phyloP scores from a whole-genome alignment of 108 stramenopile genomes.

The Nitzschia palea region DNA sequence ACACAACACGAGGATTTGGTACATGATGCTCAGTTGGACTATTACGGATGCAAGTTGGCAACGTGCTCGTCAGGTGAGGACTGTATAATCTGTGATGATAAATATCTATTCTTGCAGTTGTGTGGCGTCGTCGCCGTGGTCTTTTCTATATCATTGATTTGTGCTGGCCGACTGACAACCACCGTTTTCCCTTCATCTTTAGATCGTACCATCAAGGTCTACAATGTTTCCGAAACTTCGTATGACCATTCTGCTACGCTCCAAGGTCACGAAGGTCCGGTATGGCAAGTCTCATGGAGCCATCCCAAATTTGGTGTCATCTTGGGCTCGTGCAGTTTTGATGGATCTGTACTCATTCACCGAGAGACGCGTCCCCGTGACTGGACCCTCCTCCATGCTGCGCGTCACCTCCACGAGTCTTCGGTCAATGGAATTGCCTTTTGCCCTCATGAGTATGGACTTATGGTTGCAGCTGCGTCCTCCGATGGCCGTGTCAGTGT shows the following conservation, averaged over 20 bases:
- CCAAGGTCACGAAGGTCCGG: constrained; percentile 89
- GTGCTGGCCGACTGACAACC: no score
- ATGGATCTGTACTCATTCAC: constrained; percentile 86
- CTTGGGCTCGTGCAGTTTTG: constrained; percentile 89
- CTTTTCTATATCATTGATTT: no score
- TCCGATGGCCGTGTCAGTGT: constrained; percentile 87
- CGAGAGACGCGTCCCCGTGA: constrained; percentile 78
- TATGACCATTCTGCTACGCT: constrained; percentile 83
- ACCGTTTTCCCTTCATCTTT: background rate
- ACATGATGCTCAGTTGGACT: constrained; percentile 94
- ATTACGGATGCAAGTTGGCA: constrained; percentile 93
- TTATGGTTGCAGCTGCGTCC: constrained; percentile 62
- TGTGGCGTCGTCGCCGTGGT: no score
- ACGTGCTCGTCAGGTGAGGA: constrained; percentile 85
- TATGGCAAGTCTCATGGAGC: constrained; percentile 94
- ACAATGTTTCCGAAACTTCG: constrained; percentile 79
- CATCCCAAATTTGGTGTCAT: constrained; percentile 94
- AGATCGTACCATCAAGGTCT: constrained; percentile 94
- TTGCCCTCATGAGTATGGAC: constrained; percentile 88
- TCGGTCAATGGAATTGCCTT: constrained; percentile 87
- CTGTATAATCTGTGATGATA: background rate
- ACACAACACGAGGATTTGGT: constrained; percentile 96
- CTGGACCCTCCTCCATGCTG: constrained; percentile 80
- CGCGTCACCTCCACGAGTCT: constrained; percentile 56
- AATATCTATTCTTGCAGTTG: background rate